These are phyloP conservation scores for Neurospora sp. DNA, from an alignment of 495 filamentous ascomycete species.

Conservation along the genomic window DNA sequence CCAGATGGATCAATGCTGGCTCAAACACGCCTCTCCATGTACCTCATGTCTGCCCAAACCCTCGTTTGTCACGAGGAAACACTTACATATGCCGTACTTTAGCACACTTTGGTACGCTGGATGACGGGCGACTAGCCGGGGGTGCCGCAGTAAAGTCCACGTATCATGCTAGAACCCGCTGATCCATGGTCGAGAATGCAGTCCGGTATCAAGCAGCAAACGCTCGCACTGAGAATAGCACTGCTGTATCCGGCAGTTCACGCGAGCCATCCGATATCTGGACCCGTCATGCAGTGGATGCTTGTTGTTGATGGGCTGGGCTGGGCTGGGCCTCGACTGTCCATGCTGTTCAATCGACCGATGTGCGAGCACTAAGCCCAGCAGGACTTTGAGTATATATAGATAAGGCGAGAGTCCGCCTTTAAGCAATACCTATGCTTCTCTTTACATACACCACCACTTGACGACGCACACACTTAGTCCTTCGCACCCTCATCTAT, in stretches of 20 bases:
- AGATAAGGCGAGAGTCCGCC: background rate
- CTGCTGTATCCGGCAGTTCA: background rate
- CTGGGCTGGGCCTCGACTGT: slow-evolving; percentile 5
- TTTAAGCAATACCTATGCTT: background rate
- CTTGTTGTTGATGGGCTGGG: background rate
- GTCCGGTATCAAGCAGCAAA: background rate
- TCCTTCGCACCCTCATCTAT: background rate
- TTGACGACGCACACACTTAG: background rate
- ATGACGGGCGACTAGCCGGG: slow-evolving; percentile 11
- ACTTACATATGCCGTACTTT: background rate
- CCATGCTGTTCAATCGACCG: slow-evolving; percentile 1
- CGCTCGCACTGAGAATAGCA: background rate
- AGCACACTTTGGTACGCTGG: background rate
- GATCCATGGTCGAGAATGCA: slow-evolving; percentile 14
- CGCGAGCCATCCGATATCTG: background rate
- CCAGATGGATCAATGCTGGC: background rate
- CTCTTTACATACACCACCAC: background rate
- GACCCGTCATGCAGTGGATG: slow-evolving; percentile 4
- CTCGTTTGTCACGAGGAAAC: slow-evolving; percentile 8
- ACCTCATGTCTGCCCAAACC: background rate
- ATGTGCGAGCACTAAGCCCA: background rate
- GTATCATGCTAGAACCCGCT: slow-evolving; percentile 22
- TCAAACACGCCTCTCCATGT: background rate
- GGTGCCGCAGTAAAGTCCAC: slow-evolving; percentile 9
- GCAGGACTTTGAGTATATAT: background rate